Evolutionary conservation across 1,284 basidiomycete species (phyloP).

Genomic region (Pseudozyma tsukubaensis): DNA sequence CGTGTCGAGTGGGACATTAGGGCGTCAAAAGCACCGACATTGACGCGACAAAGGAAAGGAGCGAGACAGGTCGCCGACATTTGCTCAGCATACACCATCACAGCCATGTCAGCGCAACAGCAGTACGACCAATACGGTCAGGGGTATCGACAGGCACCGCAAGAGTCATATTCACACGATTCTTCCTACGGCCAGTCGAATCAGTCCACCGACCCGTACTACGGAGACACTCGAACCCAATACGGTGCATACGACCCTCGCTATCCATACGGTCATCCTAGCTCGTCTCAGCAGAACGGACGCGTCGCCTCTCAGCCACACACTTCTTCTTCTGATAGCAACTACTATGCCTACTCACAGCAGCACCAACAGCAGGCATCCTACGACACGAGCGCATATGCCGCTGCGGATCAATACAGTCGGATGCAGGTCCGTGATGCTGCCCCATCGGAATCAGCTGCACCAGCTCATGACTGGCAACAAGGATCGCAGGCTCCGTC

Average conservation of each 20-base stretch:
- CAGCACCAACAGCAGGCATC: conserved; percentile 22
- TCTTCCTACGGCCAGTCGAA: not conserved
- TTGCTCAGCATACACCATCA: not conserved
- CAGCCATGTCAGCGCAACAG: conserved; percentile 28
- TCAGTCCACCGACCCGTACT: conserved; percentile 21
- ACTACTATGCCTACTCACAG: conserved; percentile 2
- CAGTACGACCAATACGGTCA: conserved; percentile 25
- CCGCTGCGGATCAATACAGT: conserved; percentile 16
- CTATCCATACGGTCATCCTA: conserved; percentile 17
- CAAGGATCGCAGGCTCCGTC: not conserved
- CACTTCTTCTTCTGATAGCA: not conserved
- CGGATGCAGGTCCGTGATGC: conserved; percentile 22
- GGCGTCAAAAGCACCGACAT: too few species aligned
- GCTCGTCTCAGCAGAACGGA: conserved; percentile 1
- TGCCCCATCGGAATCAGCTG: not conserved
- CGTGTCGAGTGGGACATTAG: too few species aligned
- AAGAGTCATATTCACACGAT: conserved; percentile 11
- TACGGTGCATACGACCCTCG: conserved; percentile 43
- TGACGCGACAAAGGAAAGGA: too few species aligned
- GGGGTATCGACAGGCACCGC: conserved; percentile 11
- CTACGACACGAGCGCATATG: conserved; percentile 9
- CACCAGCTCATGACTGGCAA: conserved; percentile 7
- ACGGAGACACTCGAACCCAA: conserved; percentile 15
- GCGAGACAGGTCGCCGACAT: not conserved
- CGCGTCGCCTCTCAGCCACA: conserved; percentile 1